Conservation (phyloP, 305 asterid genomes). For the Fraxinus dipetala region DNA sequence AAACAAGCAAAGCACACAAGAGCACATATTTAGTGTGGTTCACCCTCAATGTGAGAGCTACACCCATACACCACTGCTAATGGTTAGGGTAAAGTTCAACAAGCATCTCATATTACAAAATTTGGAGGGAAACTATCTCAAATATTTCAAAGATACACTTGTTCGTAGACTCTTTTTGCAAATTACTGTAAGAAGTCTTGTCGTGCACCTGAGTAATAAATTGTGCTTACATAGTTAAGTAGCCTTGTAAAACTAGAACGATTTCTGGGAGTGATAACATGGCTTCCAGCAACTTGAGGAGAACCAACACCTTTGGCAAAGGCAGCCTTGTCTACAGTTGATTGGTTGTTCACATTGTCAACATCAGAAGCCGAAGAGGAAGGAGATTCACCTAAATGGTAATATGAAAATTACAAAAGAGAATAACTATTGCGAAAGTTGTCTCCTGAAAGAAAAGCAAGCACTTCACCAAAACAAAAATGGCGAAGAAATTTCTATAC, state of each 20-base stretch:
- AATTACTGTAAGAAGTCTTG: background rate
- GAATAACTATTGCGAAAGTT: constrained; percentile 15
- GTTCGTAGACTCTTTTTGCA: background rate
- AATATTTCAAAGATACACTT: background rate
- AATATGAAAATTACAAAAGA: constrained; percentile 16
- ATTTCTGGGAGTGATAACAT: constrained; percentile 31
- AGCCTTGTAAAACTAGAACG: constrained; percentile 38
- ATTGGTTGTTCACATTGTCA: constrained; percentile 87
- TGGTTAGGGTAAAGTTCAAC: background rate
- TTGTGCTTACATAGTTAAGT: constrained; percentile 40
- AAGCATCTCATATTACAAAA: background rate
- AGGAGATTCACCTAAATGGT: constrained; percentile 88
- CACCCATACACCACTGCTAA: background rate
- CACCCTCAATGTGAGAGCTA: background rate
- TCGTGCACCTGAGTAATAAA: background rate
- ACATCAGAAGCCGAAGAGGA: constrained; percentile 97
- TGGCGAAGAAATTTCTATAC: constrained; percentile 4
- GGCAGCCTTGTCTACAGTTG: constrained; percentile 58
- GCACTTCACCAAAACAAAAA: background rate
- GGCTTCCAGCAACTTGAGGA: constrained; percentile 44
- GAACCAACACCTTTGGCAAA: constrained; percentile 46
- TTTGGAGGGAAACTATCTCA: background rate
- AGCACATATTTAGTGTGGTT: background rate
- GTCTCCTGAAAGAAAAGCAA: constrained; percentile 14
- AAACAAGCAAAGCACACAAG: background rate